These are phyloP conservation scores for Coniferiporia weirii DNA, from an alignment of 1,284 basidiomycete genomes.

Conservation along the genomic window DNA sequence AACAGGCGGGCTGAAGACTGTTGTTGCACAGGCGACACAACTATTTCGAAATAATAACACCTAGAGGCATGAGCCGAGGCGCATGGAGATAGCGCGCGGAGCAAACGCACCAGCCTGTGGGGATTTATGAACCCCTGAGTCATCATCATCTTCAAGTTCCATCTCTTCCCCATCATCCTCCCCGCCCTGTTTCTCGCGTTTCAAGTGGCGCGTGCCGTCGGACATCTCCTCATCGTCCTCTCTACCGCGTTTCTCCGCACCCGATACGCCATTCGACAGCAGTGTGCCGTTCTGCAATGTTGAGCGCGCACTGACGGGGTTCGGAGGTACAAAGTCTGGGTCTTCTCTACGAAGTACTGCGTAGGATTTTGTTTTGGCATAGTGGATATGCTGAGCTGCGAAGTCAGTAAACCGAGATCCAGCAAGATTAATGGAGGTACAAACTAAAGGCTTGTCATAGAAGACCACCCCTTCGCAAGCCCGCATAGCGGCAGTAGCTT, in stretches of 20 bases:
- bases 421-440: constrained; percentile 28
- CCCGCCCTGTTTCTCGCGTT: constrained; percentile 66
- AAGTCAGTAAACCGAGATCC: neutral
- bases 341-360: constrained; percentile 73
- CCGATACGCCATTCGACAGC: constrained; percentile 25
- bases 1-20: constrained; percentile 60
- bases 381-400: constrained; percentile 71
- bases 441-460: constrained; percentile 87
- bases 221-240: constrained; percentile 63
- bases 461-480: constrained; percentile 89
- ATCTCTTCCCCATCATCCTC: constrained; percentile 69
- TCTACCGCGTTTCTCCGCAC: constrained; percentile 56
- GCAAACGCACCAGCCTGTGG: constrained; percentile 8
- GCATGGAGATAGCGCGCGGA: neutral
- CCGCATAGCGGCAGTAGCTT: constrained; percentile 87
- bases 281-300: constrained; percentile 24
- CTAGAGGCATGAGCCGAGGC: neutral
- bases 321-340: constrained; percentile 68
- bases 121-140: constrained; percentile 31
- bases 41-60: constrained; percentile 4
- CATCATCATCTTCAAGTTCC: constrained; percentile 81
- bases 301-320: constrained; percentile 43
- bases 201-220: constrained; percentile 50
- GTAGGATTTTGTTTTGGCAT: constrained; percentile 82
- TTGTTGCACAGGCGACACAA: constrained; percentile 41